Percentiles rank a stretch among this genome's conserved stretches.
These are phyloP conservation scores for Ogataea pilisensis DNA, from an alignment of 805 yeast species.

Conservation along the genomic window DNA sequence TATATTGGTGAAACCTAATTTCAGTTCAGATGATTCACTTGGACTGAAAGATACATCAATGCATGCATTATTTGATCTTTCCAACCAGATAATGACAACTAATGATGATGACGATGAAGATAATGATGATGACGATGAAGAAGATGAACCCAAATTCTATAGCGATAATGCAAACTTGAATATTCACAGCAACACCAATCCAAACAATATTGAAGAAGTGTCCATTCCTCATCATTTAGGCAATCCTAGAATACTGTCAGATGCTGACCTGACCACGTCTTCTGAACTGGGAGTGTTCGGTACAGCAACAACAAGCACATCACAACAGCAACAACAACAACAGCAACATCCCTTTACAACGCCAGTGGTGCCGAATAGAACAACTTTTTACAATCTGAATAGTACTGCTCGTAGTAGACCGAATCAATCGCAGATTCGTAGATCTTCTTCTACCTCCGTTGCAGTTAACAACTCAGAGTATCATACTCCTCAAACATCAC, in stretches of 20 bases:
- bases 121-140: slow-evolving; percentile 5
- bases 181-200: too few relatives aligned
- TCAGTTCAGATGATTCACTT: slow-evolving; percentile 3
- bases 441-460: slow-evolving; percentile 8
- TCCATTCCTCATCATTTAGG: neutral
- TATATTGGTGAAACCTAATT: slow-evolving; percentile 21
- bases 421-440: slow-evolving; percentile 11
- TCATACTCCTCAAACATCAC: slow-evolving; percentile 18
- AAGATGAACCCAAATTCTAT: too few relatives aligned
- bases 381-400: slow-evolving; percentile 10
- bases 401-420: slow-evolving; percentile 6
- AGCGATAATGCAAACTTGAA: neutral
- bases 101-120: slow-evolving; percentile 5
- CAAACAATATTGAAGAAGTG: too few relatives aligned
- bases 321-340: neutral
- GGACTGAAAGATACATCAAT: neutral
- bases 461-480: slow-evolving; percentile 4
- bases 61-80: slow-evolving; percentile 5
- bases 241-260: slow-evolving; percentile 2
- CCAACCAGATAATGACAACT: slow-evolving; percentile 8
- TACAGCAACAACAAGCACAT: neutral
- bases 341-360: slow-evolving; percentile 12
- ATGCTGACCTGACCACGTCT: slow-evolving; percentile 2
- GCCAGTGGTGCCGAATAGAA: slow-evolving; percentile 19
- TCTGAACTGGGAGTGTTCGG: neutral